A percentile compares a stretch with the other conserved stretches of the same genome.
Conservation (phyloP, 371 early-diverging fungal genomes). For the Rhizopus arrhizus region DNA sequence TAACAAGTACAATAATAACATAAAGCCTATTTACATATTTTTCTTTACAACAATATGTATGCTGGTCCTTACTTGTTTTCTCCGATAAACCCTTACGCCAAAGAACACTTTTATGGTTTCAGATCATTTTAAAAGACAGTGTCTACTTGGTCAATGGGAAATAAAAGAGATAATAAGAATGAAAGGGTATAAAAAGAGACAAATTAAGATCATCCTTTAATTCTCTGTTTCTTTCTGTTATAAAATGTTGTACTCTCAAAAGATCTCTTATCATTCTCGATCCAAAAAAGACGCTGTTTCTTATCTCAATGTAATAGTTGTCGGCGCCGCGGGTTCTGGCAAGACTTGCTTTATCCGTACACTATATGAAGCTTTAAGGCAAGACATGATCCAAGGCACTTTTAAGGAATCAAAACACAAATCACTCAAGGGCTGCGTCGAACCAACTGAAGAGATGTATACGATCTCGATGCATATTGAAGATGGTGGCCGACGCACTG, state of each 20-base stretch:
- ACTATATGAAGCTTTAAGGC: slow-evolving; percentile 59
- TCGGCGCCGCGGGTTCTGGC: slow-evolving; percentile 72
- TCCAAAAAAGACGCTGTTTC: slow-evolving; percentile 44
- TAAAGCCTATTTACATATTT: background rate
- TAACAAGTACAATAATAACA: background rate
- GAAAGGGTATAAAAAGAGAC: background rate
- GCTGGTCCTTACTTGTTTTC: too few species aligned
- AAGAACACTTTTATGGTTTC: too few species aligned
- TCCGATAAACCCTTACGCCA: too few species aligned
- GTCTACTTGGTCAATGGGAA: background rate
- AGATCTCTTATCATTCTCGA: slow-evolving; percentile 21
- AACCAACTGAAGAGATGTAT: slow-evolving; percentile 52
- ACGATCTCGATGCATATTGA: slow-evolving; percentile 68
- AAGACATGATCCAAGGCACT: slow-evolving; percentile 34
- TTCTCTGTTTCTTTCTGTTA: background rate
- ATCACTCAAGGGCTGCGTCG: slow-evolving; percentile 29
- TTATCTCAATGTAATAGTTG: slow-evolving; percentile 68
- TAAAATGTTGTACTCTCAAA: slow-evolving; percentile 35
- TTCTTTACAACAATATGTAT: too few species aligned
- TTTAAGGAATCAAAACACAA: slow-evolving; percentile 33
- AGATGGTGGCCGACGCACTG: slow-evolving; percentile 74
- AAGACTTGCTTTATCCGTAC: slow-evolving; percentile 84
- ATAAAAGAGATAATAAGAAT: background rate
- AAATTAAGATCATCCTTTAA: background rate
- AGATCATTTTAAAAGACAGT: too few species aligned